These are phyloP conservation scores for Hyaloscypha finlandica DNA, from an alignment of 495 filamentous ascomycete genomes.

Conservation along the genomic window DNA sequence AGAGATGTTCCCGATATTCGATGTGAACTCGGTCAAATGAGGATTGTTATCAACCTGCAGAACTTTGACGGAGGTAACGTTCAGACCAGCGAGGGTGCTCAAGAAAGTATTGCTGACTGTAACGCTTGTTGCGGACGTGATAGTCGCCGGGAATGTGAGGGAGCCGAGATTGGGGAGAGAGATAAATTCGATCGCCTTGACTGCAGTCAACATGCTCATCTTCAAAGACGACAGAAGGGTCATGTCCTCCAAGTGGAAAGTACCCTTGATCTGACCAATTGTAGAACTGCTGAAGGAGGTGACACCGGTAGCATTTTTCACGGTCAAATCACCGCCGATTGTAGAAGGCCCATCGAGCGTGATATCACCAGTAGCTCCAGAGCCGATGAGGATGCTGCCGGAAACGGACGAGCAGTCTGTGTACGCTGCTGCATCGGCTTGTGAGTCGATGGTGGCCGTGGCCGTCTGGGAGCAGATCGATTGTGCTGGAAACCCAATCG, in stretches of 20 bases:
- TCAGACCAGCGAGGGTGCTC: constrained; percentile 72
- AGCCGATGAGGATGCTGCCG: constrained; percentile 69
- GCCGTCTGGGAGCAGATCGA: constrained; percentile 42
- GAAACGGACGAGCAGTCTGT: constrained; percentile 65
- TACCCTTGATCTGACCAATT: constrained; percentile 55
- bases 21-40: constrained; percentile 65
- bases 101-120: constrained; percentile 83
- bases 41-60: constrained; percentile 85
- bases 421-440: constrained; percentile 71
- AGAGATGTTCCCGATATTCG: constrained; percentile 70
- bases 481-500: constrained; percentile 39
- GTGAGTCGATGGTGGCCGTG: constrained; percentile 62
- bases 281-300: constrained; percentile 52
- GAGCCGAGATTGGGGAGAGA: constrained; percentile 71
- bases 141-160: constrained; percentile 60
- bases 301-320: constrained; percentile 59
- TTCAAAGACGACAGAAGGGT: constrained; percentile 65
- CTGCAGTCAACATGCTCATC: constrained; percentile 61
- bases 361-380: constrained; percentile 50
- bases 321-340: constrained; percentile 70
- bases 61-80: constrained; percentile 59
- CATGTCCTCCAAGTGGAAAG: constrained; percentile 65
- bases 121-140: constrained; percentile 65
- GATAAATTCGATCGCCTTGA: constrained; percentile 66
- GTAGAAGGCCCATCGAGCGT: constrained; percentile 55